Evolutionary conservation across 495 filamentous ascomycete genomes (phyloP), one percentile per base, ranked within the genome.

Genomic region (Entonaema liquescens): DNA sequence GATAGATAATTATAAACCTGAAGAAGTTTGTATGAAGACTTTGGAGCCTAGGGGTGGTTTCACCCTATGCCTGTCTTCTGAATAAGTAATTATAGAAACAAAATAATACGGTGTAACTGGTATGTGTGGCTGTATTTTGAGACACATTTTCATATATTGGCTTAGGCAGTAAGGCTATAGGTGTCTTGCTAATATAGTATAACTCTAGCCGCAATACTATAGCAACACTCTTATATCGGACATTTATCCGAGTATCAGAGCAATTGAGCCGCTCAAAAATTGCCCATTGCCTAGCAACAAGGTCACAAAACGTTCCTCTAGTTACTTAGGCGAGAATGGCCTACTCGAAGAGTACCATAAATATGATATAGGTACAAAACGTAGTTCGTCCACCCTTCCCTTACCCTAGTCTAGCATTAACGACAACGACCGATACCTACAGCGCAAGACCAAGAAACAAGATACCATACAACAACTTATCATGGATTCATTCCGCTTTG

Each of bases 401-500:
- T 38, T 38, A n/a, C 36, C 2, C 35, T 15, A 38, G 15, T 13
- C 35, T n/a, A n/a, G 7, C 3, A 38, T 4, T 13, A 3, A 38
- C 15, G n/a, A n/a, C n/a, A n/a, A n/a, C n/a, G n/a, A n/a, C n/a
- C n/a, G n/a, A 38, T 38, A 38, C 12, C 1, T 38, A 38, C 12
- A n/a, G n/a, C n/a, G n/a, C 35, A 38, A 15, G 12, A 15, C 50
- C 25, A n/a, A 13, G 3, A 17, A 54, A 26, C 12, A 15, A 1
- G 13, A 17, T 54, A 54, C 50, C 13, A 11, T 28, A 33, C 28
- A 33, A 26, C 12, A 31, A n/a, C n/a, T n/a, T 23, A 62, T 6
- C 28, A 50, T 49, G 58, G 40, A 23, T 21, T 13, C 36, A 31
- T 47, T 57, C 29, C 21, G 36, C n/a, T 49, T 68, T 8, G 36